A percentile compares a stretch with the other conserved stretches of the same genome.
These are phyloP conservation scores for Medicago lupulina DNA, from an alignment of 306 rosid genomes.

Conservation along the genomic window DNA sequence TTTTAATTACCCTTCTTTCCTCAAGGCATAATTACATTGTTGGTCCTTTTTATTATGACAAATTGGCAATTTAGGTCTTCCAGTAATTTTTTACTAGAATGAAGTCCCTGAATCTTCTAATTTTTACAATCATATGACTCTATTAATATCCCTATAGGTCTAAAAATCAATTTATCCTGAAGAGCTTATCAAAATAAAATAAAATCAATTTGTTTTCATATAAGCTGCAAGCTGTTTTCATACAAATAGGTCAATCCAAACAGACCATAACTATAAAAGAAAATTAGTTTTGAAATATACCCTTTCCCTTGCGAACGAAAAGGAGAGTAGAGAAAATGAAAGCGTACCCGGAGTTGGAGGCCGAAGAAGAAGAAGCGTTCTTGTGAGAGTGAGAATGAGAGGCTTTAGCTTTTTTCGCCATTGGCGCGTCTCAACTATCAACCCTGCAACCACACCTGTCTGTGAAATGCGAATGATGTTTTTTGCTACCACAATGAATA, in stretches of 20 bases:
- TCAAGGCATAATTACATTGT: too few species aligned
- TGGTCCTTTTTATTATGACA: too few species aligned
- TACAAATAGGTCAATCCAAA: too few species aligned
- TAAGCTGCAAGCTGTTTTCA: too few species aligned
- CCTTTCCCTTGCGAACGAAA: not conserved
- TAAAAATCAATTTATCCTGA: not conserved
- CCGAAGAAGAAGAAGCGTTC: slow-evolving; percentile 22
- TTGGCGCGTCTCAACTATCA: not conserved
- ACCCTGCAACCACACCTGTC: not conserved
- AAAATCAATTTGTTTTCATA: not conserved
- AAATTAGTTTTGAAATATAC: too few species aligned
- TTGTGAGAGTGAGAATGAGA: slow-evolving; percentile 37
- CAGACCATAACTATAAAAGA: too few species aligned
- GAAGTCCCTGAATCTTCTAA: too few species aligned
- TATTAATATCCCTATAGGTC: not conserved
- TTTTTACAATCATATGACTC: not conserved
- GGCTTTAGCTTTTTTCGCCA: slow-evolving; percentile 56
- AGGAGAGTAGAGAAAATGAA: not conserved
- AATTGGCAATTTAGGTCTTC: not conserved
- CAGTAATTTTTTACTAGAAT: not conserved
- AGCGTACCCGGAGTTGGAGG: slow-evolving; percentile 51
- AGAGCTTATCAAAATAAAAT: not conserved
- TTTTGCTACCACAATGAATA: too few species aligned
- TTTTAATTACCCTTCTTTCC: too few species aligned
- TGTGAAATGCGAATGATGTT: too few species aligned